Evolutionary conservation across 2,329 filamentous ascomycete species (phyloP).

Genomic region (Penicillium rolfsii): DNA sequence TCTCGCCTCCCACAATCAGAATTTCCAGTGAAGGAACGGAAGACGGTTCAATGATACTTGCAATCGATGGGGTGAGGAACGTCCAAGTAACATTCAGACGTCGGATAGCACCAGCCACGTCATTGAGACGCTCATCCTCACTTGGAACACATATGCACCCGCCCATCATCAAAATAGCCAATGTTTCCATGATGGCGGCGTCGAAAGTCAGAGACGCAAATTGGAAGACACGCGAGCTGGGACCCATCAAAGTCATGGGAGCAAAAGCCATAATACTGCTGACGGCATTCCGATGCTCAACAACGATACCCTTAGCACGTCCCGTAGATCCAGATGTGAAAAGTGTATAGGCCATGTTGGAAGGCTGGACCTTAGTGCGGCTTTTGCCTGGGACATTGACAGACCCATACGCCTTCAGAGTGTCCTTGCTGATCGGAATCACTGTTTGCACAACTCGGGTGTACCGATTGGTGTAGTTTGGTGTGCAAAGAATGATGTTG

Average conservation of each 20-base stretch:
- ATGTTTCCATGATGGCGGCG: slow-evolving; percentile 46
- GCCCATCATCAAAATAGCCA: slow-evolving; percentile 46
- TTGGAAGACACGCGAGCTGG: slow-evolving; percentile 41
- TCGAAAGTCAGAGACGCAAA: slow-evolving; percentile 54
- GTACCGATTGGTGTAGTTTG: slow-evolving; percentile 37
- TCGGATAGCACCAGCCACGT: slow-evolving; percentile 52
- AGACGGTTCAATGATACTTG: slow-evolving; percentile 45
- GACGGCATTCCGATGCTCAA: slow-evolving; percentile 39
- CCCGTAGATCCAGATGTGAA: slow-evolving; percentile 46
- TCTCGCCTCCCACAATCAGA: slow-evolving; percentile 54
- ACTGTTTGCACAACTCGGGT: slow-evolving; percentile 34
- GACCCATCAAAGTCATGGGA: slow-evolving; percentile 31
- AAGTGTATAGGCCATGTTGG: slow-evolving; percentile 40
- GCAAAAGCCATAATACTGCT: slow-evolving; percentile 40
- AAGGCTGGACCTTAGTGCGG: slow-evolving; percentile 19
- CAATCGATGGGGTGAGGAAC: slow-evolving; percentile 51
- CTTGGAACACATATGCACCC: slow-evolving; percentile 55
- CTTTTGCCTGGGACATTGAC: slow-evolving; percentile 16
- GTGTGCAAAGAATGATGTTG: slow-evolving; percentile 39
- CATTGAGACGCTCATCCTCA: slow-evolving; percentile 51
- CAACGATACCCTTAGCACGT: slow-evolving; percentile 43
- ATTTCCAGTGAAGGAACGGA: slow-evolving; percentile 48
- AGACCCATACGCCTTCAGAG: slow-evolving; percentile 33
- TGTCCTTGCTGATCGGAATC: slow-evolving; percentile 39
- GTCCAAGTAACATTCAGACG: slow-evolving; percentile 55